Percentiles rank a stretch among this genome's conserved stretches.
phyloP scores from a whole-genome alignment of 164 flowering plant genomes.

The Sedum album region DNA sequence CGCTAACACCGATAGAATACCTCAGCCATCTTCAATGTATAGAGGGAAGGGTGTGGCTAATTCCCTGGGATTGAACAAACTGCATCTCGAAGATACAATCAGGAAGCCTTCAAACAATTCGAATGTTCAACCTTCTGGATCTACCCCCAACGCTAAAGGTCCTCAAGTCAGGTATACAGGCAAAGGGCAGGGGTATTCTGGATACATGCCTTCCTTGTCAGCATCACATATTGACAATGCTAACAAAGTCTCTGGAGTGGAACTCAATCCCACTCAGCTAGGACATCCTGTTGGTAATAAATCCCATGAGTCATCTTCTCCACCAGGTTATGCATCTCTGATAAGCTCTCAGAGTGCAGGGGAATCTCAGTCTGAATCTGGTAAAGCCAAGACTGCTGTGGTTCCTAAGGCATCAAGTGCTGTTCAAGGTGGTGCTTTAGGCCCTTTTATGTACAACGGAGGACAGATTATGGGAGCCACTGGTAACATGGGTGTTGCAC shows the following conservation, averaged over 20 bases:
- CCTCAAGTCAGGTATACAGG: conserved; percentile 42
- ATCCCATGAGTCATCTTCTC: conserved; percentile 47
- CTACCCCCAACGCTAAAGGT: conserved; percentile 24
- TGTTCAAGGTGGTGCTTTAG: conserved; percentile 59
- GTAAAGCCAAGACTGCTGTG: conserved; percentile 47
- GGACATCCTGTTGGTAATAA: conserved; percentile 37
- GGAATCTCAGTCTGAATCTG: conserved; percentile 43
- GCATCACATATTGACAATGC: conserved; percentile 30
- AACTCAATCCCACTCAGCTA: conserved; percentile 25
- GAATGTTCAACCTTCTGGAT: conserved; percentile 36
- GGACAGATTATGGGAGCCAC: conserved; percentile 59
- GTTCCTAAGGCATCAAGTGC: conserved; percentile 51
- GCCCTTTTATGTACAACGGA: conserved; percentile 62
- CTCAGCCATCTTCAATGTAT: conserved; percentile 13
- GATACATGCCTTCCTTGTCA: conserved; percentile 41
- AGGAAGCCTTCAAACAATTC: conserved; percentile 35
- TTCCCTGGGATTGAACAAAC: conserved; percentile 42
- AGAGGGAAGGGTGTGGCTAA: conserved; percentile 52
- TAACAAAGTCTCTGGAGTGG: conserved; percentile 31
- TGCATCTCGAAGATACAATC: conserved; percentile 37
- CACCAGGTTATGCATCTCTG: conserved; percentile 36
- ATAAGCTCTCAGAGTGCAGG: conserved; percentile 47
- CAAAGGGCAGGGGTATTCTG: conserved; percentile 32
- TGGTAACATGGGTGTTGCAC: conserved; percentile 54
- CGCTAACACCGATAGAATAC: background rate